Percentiles rank a stretch among this genome's conserved stretches.
Evolutionary conservation across 2,329 filamentous ascomycete species (phyloP).

Genomic region (Pseudogymnoascus sp.): DNA sequence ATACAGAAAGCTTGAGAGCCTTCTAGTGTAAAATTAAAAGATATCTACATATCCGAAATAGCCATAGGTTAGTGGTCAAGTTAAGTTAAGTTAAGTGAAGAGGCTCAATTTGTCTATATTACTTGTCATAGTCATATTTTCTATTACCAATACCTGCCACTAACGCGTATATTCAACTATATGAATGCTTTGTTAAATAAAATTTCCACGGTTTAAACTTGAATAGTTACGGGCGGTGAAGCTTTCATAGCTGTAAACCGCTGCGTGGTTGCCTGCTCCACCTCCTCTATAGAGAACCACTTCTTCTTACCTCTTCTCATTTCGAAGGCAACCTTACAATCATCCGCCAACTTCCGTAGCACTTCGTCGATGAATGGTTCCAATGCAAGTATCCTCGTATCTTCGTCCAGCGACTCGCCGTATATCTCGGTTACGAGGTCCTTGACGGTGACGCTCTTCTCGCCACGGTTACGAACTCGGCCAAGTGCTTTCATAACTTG

Average conservation of each 20-base stretch:
- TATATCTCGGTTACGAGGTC: slow-evolving; percentile 80
- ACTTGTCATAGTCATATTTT: neutral
- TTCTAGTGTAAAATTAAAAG: neutral
- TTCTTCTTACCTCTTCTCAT: neutral
- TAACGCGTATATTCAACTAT: neutral
- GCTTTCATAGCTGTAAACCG: neutral
- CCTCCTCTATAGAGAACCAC: neutral
- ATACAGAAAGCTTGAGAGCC: neutral
- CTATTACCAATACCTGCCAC: neutral
- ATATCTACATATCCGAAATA: neutral
- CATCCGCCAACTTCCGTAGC: slow-evolving; percentile 63
- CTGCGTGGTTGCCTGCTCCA: neutral
- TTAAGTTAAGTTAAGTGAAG: neutral
- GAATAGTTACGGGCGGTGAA: neutral
- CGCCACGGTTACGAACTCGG: slow-evolving; percentile 16
- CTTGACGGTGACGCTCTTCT: slow-evolving; percentile 43
- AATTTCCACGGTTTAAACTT: neutral
- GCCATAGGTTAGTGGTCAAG: neutral
- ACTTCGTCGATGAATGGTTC: slow-evolving; percentile 67
- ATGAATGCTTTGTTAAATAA: neutral
- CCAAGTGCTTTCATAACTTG: slow-evolving; percentile 44
- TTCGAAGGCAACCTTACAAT: slow-evolving; percentile 52
- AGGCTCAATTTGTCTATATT: neutral
- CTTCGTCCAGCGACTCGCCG: slow-evolving; percentile 58
- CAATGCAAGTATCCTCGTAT: slow-evolving; percentile 57